Evolutionary conservation across 768 basidiomycete species (phyloP), one percentile per base, ranked within the genome.

Genomic region (Filobasidium wieringae): DNA sequence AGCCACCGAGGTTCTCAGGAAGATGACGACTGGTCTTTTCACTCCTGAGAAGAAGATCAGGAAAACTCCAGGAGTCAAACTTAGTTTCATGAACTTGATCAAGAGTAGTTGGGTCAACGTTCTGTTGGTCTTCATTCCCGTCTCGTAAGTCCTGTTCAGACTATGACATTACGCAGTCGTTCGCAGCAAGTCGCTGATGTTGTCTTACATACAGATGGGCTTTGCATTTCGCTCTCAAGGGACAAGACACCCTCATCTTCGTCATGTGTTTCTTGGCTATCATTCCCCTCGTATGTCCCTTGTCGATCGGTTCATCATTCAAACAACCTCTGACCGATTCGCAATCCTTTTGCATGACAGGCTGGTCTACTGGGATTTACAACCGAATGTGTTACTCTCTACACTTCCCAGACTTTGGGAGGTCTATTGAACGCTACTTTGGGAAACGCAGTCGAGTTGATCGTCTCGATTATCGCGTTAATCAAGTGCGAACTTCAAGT

Each of bases 371-470:
- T 80, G 30, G 79, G 79, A 2, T 75, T 80, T 43, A 79, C 79
- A 32, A 81, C 80, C 0, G 80, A 81, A 64, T 78, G 80, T 65
- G 77, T 80, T 26, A 52, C 59, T 12, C 31, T 61, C 17, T 58
- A 34, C 27, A 78, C 78, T 29, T 77, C 73, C 40, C 77, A 79
- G 59, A 79, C 79, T 34, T 70, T 80, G 15, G 80, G 80, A 53
- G 80, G 80, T 47, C 66, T 82, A 17, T 67, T 81, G 51, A 81
- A 82, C 57, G 80, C 80, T 4, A 79, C 79, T 0, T 68, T 80
- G 30, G 80, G 80, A 14, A 80, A 81, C 61, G 72, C 79, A 19
- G 77, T 80, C 45, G 79, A 81, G 64, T 72, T 81, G 72, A 79
- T 80, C 58, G 41, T 47, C 54, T 55, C 79, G 39, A 61, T 66